A percentile compares a stretch with the other conserved stretches of the same genome.
These are phyloP conservation scores for Teratosphaeria pseudoeucalypti DNA, from an alignment of 2,329 filamentous ascomycete species.

Conservation along the genomic window DNA sequence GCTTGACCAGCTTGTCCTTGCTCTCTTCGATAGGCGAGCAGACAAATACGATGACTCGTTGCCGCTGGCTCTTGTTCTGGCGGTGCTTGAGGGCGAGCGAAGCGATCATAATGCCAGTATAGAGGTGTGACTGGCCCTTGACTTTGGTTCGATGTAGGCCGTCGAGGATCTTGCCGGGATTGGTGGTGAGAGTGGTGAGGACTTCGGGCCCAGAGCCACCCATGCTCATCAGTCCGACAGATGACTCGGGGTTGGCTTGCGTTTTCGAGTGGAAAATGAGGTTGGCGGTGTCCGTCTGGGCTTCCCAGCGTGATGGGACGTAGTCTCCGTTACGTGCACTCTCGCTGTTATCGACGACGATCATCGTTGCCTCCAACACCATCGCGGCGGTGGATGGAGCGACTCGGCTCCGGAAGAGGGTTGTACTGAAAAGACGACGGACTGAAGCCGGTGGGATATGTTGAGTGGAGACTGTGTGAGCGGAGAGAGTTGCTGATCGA, in stretches of 20 bases:
- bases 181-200: slow-evolving; percentile 87
- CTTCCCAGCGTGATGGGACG: slow-evolving; percentile 84
- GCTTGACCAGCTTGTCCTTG: slow-evolving; percentile 75
- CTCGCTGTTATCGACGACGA: slow-evolving; percentile 98
- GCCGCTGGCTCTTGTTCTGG: slow-evolving; percentile 92
- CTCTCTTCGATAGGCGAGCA: slow-evolving; percentile 87
- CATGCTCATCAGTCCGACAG: slow-evolving; percentile 98
- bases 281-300: slow-evolving; percentile 88
- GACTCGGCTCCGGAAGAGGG: background rate
- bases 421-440: background rate
- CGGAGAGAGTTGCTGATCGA: background rate
- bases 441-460: background rate
- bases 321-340: slow-evolving; percentile 94
- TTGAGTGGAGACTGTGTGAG: background rate
- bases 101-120: slow-evolving; percentile 90
- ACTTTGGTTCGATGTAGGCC: slow-evolving; percentile 92
- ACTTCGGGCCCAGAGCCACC: slow-evolving; percentile 95
- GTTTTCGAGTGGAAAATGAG: slow-evolving; percentile 95
- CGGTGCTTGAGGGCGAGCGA: slow-evolving; percentile 96
- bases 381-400: slow-evolving; percentile 51
- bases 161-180: slow-evolving; percentile 90
- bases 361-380: slow-evolving; percentile 98
- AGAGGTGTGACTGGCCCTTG: slow-evolving; percentile 74
- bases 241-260: slow-evolving; percentile 89
- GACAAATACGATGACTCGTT: slow-evolving; percentile 93